Evolutionary conservation across 768 basidiomycete species (phyloP), one percentile per base, ranked within the genome.

Genomic region (Chalciporus pseudorubinellus): DNA sequence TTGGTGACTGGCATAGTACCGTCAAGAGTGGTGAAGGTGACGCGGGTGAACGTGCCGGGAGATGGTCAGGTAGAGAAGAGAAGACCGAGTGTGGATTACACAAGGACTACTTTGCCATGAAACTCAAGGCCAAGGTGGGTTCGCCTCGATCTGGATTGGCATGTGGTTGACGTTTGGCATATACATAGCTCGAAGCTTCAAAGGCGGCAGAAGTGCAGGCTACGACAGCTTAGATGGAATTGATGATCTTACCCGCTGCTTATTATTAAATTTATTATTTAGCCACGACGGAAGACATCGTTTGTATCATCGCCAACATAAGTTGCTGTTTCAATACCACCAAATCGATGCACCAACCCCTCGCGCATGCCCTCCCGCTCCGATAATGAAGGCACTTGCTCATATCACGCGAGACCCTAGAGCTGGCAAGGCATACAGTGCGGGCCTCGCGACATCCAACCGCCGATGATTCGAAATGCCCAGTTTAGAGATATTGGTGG

Each of bases 1-100:
- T 99, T 56, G 97, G 97, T 4, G 97, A 99, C 70, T 95, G 95
- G 90, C 97, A 99, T 72, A 95, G 92, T 55, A 99, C 97, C 0
- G 70, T 68, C n/a, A 77, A 69, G 59, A 85, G 84, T 53, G 85
- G 81, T 0, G 74, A 73, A 9, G 80, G 87, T 38, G 91, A 91
- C 53, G 70, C 67, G 0, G 80, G 78, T 4, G 97, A 99, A 71
- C 81, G 97, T 21, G 84, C 87, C 2, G 95, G 95, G 1, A 74
- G 97, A 48, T 99, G 97, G 97, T 85, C 87, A 3, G 92, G 89
- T 6, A 86, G 79, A 65, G 77, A 78, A 53, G 74, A 74, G 38
- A 99, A 98, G 78, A 92, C 92, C 2, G 95, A 98, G 69, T 98
- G 97, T 68, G 97, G 97, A 3, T 67, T 99, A 55, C 95, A 99